Conservation (phyloP, 2,329 filamentous ascomycete genomes). For the Gnomoniopsis sp. region DNA sequence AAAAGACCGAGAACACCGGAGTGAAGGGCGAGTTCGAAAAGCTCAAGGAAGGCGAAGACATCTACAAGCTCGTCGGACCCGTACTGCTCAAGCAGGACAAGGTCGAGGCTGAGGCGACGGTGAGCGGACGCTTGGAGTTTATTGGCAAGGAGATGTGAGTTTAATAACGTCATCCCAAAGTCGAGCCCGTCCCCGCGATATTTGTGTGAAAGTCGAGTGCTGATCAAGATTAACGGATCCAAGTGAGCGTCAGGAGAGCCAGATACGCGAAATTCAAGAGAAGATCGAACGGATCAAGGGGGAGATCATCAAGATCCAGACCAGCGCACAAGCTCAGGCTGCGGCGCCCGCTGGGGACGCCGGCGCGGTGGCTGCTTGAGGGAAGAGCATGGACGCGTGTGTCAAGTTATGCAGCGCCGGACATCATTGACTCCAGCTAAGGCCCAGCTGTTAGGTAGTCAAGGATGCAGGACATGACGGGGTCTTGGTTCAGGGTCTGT, state of each 20-base stretch:
- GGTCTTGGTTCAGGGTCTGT: no score
- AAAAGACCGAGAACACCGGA: constrained; percentile 86
- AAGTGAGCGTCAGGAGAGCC: constrained; percentile 39
- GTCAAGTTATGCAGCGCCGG: neutral
- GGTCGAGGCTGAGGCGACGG: constrained; percentile 82
- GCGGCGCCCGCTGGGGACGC: constrained; percentile 25
- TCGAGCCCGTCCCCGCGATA: no score
- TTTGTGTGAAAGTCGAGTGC: constrained; percentile 5
- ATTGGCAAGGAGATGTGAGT: constrained; percentile 90
- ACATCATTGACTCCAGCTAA: no score
- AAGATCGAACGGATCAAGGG: constrained; percentile 58
- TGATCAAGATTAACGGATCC: constrained; percentile 20
- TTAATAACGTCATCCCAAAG: no score
- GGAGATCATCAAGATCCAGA: constrained; percentile 56
- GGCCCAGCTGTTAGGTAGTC: no score
- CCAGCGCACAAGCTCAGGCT: constrained; percentile 42
- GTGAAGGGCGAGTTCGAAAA: constrained; percentile 88
- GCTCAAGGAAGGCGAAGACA: constrained; percentile 76
- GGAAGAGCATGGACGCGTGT: constrained; percentile 9
- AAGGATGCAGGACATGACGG: no score
- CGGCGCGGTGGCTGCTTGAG: constrained; percentile 27
- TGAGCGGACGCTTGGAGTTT: constrained; percentile 86
- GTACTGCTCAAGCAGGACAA: constrained; percentile 94
- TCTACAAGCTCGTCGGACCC: constrained; percentile 94
- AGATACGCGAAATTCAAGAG: constrained; percentile 53